A percentile compares a stretch with the other conserved stretches of the same genome.
Evolutionary conservation across 2,329 filamentous ascomycete genomes (phyloP).

Genomic region (Furcasterigmium furcatum): DNA sequence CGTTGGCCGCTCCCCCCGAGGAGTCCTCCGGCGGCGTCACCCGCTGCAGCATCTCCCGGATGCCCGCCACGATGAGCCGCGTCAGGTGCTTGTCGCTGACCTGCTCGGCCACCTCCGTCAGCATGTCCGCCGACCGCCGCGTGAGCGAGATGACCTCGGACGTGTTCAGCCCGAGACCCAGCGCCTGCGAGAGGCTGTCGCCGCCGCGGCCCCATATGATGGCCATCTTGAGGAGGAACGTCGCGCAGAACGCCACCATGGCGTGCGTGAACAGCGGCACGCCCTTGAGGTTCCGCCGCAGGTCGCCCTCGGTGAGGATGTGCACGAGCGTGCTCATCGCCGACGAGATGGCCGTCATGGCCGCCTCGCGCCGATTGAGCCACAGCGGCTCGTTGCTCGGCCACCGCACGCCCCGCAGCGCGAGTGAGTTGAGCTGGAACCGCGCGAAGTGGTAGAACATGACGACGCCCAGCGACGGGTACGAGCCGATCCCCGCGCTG

Average conservation of each 20-base stretch:
- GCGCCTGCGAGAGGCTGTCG: slow-evolving; percentile 8
- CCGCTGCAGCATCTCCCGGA: slow-evolving; percentile 9
- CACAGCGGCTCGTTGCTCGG: slow-evolving; percentile 1
- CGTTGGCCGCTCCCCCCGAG: background rate
- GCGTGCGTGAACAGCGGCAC: slow-evolving; percentile 30
- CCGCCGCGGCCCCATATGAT: slow-evolving; percentile 21
- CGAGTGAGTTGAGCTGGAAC: slow-evolving; percentile 10
- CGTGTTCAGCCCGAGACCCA: slow-evolving; percentile 13
- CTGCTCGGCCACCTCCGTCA: slow-evolving; percentile 5
- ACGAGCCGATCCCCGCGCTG: slow-evolving; percentile 7
- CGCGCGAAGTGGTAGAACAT: slow-evolving; percentile 12
- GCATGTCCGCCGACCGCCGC: slow-evolving; percentile 12
- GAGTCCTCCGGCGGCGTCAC: background rate
- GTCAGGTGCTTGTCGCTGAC: slow-evolving; percentile 4
- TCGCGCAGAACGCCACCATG: slow-evolving; percentile 29
- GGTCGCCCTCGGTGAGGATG: slow-evolving; percentile 26
- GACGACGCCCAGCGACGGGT: slow-evolving; percentile 10
- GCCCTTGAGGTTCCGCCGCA: slow-evolving; percentile 24
- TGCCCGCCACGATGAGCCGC: slow-evolving; percentile 13
- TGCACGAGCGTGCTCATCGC: slow-evolving; percentile 30
- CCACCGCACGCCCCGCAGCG: slow-evolving; percentile 7
- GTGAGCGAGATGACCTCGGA: slow-evolving; percentile 9
- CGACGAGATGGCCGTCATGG: slow-evolving; percentile 22
- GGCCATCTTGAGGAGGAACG: slow-evolving; percentile 31
- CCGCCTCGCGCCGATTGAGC: slow-evolving; percentile 5